phyloP scores from a whole-genome alignment of 2,329 filamentous ascomycete genomes.

The Penicillium fuscoglaucum region DNA sequence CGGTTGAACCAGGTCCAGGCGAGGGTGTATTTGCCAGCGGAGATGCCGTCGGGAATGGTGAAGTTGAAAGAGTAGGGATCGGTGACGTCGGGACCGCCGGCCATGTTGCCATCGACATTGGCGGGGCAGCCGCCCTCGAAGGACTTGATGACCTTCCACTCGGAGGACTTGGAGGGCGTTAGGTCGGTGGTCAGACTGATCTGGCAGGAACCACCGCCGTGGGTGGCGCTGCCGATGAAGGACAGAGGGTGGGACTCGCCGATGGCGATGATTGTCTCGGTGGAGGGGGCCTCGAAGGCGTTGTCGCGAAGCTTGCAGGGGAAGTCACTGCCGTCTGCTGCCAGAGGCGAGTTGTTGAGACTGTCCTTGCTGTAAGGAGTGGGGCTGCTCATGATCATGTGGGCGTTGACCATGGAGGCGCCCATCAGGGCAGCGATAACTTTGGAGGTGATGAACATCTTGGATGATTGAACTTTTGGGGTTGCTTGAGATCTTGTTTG shows the following conservation, averaged over 20 bases:
- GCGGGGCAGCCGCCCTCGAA: slow-evolving; percentile 83
- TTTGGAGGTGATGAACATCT: slow-evolving; percentile 33
- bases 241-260: slow-evolving; percentile 62
- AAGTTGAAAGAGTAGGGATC: slow-evolving; percentile 65
- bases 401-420: slow-evolving; percentile 63
- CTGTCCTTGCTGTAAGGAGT: slow-evolving; percentile 57
- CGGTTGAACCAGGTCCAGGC: slow-evolving; percentile 97
- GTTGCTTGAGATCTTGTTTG: slow-evolving; percentile 12
- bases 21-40: slow-evolving; percentile 73
- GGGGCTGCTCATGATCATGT: slow-evolving; percentile 73
- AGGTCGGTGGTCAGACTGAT: slow-evolving; percentile 79
- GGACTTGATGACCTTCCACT: slow-evolving; percentile 88
- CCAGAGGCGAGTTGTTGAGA: slow-evolving; percentile 66
- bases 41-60: slow-evolving; percentile 68
- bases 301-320: slow-evolving; percentile 72
- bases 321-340: slow-evolving; percentile 63
- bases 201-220: slow-evolving; percentile 93
- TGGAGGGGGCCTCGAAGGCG: slow-evolving; percentile 41
- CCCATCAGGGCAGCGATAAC: slow-evolving; percentile 48
- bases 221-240: slow-evolving; percentile 72
- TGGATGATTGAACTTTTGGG: slow-evolving; percentile 16
- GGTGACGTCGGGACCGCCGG: slow-evolving; percentile 44
- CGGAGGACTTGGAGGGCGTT: slow-evolving; percentile 62
- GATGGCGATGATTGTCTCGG: slow-evolving; percentile 61
- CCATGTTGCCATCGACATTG: slow-evolving; percentile 59